Evolutionary conservation across 176 grass and related monocot species (phyloP), one percentile per base, ranked within the genome.

Genomic region (Avena sativa): DNA sequence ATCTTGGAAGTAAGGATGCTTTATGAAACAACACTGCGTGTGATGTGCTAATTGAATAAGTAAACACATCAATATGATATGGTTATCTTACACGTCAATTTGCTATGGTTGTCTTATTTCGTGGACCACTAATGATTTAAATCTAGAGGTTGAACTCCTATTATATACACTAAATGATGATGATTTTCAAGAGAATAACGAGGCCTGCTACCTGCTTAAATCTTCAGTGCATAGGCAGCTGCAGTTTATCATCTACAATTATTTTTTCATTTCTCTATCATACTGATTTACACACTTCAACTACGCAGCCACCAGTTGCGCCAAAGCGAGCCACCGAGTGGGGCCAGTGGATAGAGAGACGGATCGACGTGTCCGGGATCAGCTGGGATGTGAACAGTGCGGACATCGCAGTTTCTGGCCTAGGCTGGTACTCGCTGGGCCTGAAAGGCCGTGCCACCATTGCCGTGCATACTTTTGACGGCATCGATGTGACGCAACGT

Each of bases 341-440:
- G 51, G 96, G 92, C 56, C 63, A 91, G 16, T 95, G 93, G 96
- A 92, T 48, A 59, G 87, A 87, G 70, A 89, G 79, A 82, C 43
- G 32, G 14, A 74, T 95, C n/a, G 87, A 95, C 51, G 76, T 95
- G 36, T 92, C 88, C 2, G 96, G 96, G 19, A 62, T 51, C 38
- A 98, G 91, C 71, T 98, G 96, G 96, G 96, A 98, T 20, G 75
- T 88, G 23, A 98, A 92, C 70, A 92, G 84, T 86, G 51, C 83
- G 46, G 96, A 98, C 58, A 92, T 98, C 60, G 76, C 92, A 76
- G 88, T 88, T 88, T 92, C 92, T 12, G 96, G 96, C 14, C 56
- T 92, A 32, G 96, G 93, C 66, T 98, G 96, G 93, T 98, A 89
- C 81, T 95, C 88, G 25, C 80, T 98, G 75, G 96, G 96, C 34